A percentile compares a stretch with the other conserved stretches of the same genome.
Conservation (phyloP, 1,284 basidiomycete genomes). For the Microbotryomycetes sp. region DNA sequence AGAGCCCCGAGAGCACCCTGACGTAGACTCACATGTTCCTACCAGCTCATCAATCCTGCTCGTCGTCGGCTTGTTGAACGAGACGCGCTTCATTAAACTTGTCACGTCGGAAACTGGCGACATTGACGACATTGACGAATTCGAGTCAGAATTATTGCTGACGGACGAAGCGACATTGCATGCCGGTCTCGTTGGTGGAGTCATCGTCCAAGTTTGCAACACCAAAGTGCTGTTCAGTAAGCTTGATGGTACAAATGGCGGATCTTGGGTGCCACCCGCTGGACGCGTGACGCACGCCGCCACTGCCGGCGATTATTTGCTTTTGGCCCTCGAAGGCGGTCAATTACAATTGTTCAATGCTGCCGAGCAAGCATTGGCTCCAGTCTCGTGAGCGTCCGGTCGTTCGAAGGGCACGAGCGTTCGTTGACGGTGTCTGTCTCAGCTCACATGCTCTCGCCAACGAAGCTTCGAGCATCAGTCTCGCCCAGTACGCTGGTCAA, state of each 20-base stretch:
- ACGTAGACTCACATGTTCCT: too few relatives aligned
- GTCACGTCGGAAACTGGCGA: constrained; percentile 43
- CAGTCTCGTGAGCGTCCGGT: too few relatives aligned
- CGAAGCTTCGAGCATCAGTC: constrained; percentile 38
- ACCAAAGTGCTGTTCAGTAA: constrained; percentile 52
- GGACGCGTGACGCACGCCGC: constrained; percentile 58
- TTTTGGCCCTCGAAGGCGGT: constrained; percentile 58
- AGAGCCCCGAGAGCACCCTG: too few relatives aligned
- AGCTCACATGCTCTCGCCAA: constrained; percentile 28
- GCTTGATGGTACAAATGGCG: background rate
- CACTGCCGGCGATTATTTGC: constrained; percentile 57
- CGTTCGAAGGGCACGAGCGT: constrained; percentile 1
- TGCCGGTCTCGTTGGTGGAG: constrained; percentile 38
- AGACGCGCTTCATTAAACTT: constrained; percentile 36
- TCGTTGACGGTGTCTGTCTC: background rate
- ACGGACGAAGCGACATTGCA: constrained; percentile 56
- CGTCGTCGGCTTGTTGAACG: constrained; percentile 44
- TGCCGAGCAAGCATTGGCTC: constrained; percentile 40
- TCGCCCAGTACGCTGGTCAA: constrained; percentile 33
- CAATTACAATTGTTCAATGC: constrained; percentile 51
- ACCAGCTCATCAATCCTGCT: too few relatives aligned
- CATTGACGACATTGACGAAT: constrained; percentile 17
- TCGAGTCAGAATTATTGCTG: constrained; percentile 45
- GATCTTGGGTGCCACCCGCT: constrained; percentile 6
- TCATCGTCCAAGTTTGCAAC: constrained; percentile 66